Conservation (phyloP, 192 early-diverging fungal genomes). For the Gonapodya prolifera region DNA sequence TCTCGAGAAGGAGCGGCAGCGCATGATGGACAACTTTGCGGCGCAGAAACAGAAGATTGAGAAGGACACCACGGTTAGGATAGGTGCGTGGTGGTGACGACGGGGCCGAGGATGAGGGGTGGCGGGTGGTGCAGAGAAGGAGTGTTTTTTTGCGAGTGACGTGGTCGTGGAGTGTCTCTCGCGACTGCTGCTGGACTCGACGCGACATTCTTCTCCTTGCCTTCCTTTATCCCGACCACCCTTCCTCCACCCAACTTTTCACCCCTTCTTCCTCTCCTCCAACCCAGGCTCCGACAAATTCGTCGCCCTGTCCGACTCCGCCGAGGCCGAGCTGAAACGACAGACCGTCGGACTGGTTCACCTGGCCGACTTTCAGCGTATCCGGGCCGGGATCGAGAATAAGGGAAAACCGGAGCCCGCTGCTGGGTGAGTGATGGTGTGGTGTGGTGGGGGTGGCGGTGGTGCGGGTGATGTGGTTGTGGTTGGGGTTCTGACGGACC, state of each 20-base stretch:
- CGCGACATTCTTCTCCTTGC: background rate
- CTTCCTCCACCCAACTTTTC: conserved; percentile 1
- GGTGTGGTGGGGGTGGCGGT: too few relatives aligned
- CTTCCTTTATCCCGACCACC: background rate
- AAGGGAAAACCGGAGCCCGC: conserved; percentile 40
- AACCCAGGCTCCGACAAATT: conserved; percentile 62
- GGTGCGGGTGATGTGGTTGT: too few relatives aligned
- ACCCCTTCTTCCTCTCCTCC: conserved; percentile 47
- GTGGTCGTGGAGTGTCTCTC: too few relatives aligned
- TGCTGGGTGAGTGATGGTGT: background rate
- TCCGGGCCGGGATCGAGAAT: conserved; percentile 60
- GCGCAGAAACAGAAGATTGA: conserved; percentile 58
- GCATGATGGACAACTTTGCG: too few relatives aligned
- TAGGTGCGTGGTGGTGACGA: too few relatives aligned
- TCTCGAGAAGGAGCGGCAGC: too few relatives aligned
- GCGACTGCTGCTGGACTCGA: background rate
- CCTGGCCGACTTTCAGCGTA: conserved; percentile 80
- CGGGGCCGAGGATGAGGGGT: too few relatives aligned
- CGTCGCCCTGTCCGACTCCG: conserved; percentile 55
- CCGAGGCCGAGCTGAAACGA: conserved; percentile 75
- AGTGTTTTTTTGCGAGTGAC: too few relatives aligned
- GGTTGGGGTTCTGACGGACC: too few relatives aligned
- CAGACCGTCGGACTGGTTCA: conserved; percentile 80
- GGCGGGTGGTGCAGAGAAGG: too few relatives aligned
- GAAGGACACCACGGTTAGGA: conserved; percentile 18